phyloP scores from a whole-genome alignment of 164 flowering plant genomes.

The Tetracentron sinense region DNA sequence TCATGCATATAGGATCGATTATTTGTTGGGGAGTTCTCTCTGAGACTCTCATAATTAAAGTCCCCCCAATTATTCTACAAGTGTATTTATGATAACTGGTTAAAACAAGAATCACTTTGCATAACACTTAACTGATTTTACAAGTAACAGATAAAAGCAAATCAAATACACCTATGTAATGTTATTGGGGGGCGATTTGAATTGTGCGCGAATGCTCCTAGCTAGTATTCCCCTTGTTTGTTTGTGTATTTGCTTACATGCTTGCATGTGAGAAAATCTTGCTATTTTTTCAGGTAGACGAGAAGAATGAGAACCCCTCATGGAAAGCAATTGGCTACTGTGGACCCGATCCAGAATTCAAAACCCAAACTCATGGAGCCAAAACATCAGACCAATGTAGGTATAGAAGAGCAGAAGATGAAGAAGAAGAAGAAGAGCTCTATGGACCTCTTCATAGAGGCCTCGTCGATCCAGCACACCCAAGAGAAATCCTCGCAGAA shows the following conservation, averaged over 20 bases:
- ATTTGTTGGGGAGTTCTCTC: too few species aligned
- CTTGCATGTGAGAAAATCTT: background rate
- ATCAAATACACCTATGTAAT: too few species aligned
- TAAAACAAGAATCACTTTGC: too few species aligned
- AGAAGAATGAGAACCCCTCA: conserved; percentile 45
- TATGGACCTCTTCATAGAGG: conserved; percentile 61
- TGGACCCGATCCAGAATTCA: conserved; percentile 66
- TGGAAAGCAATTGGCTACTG: conserved; percentile 76
- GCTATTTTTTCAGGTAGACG: conserved; percentile 45
- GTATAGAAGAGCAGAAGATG: conserved; percentile 9
- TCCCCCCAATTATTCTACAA: too few species aligned
- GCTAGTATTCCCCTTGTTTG: background rate
- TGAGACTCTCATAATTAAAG: too few species aligned
- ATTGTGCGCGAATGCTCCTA: background rate
- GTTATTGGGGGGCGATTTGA: too few species aligned
- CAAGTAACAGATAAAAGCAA: too few species aligned
- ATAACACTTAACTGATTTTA: too few species aligned
- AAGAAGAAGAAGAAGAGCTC: conserved; percentile 15
- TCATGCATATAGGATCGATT: too few species aligned
- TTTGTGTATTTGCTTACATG: background rate
- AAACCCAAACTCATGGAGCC: conserved; percentile 6
- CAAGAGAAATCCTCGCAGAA: conserved; percentile 17
- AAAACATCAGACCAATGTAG: background rate
- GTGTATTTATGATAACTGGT: too few species aligned
- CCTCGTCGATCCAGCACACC: conserved; percentile 31